Evolutionary conservation across 768 basidiomycete genomes (phyloP), one percentile per base, ranked within the genome.

Genomic region (Lyophyllum semitale): DNA sequence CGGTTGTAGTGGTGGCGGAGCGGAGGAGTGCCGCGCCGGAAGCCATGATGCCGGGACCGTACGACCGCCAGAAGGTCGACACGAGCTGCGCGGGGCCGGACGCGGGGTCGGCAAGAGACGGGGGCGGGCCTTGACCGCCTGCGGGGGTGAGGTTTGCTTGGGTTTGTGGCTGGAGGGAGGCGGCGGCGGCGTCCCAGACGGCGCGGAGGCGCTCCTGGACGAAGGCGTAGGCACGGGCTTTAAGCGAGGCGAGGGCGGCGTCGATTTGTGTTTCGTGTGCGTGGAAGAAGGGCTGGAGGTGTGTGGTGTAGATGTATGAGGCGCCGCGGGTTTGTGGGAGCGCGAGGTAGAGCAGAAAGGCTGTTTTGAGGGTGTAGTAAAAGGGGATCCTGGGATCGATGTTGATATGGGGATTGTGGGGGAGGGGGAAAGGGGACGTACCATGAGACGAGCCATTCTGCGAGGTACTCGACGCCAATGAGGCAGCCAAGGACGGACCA

Each of bases 401-500:
- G 15, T 15, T 23, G 35, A 22, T 46, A 35, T 13, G 12, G 17
- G 17, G 37, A n/a, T 5, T 15, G 37, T 15, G 37, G 30, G 9
- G 18, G n/a, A 30, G 11, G n/a, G n/a, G n/a, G 18, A 2, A 26
- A 33, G 58, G 20, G 30, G 22, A 75, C 88, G 63, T 62, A 92
- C 95, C 94, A 95, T 57, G 86, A 91, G 27, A 96, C 73, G 15
- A 88, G 71, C 92, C 94, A 95, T 64, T 95, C 93, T 8, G 87
- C 88, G 25, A 91, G 76, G 64, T 89, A 89, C 70, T 97, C 95
- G 5, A 91, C 72, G 4, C 84, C 87, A 15, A 94, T 81, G 63
- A 94, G 84, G 66, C 88, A 89, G 2, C 91, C 89, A 2, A 92
- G 80, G 0, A 91, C 89, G n/a, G 86, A 87, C 95, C 95, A 98